Evolutionary conservation across 306 rosid species (phyloP).

Genomic region (Rosa lucieae): DNA sequence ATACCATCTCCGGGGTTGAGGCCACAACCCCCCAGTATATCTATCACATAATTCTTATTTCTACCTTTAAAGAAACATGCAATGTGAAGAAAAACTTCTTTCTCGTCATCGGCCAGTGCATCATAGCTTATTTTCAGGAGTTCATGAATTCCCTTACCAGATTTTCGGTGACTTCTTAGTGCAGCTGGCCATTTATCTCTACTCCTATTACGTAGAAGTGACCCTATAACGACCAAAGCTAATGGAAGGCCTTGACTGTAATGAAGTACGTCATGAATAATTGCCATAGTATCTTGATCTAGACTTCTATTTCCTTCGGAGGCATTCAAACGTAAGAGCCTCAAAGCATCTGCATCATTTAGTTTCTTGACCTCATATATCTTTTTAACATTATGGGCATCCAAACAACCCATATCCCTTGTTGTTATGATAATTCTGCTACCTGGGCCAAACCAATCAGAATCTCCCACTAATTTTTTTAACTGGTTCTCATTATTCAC

Average conservation of each 20-base stretch:
- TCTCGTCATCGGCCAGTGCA: conserved; percentile 8
- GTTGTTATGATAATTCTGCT: conserved; percentile 19
- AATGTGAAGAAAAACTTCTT: conserved; percentile 32
- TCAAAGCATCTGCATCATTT: background rate
- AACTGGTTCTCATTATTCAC: background rate
- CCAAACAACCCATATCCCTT: background rate
- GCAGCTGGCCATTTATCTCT: conserved; percentile 28
- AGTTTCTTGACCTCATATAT: background rate
- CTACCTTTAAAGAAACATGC: conserved; percentile 5
- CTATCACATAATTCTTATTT: conserved; percentile 17
- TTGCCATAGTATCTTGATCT: too few relatives aligned
- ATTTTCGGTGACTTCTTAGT: conserved; percentile 20
- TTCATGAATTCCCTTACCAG: conserved; percentile 34
- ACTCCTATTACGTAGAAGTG: conserved; percentile 20
- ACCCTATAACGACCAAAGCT: conserved; percentile 40
- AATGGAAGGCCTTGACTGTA: conserved; percentile 25
- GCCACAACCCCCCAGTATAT: conserved; percentile 32
- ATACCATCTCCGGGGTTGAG: background rate
- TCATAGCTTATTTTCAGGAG: conserved; percentile 37
- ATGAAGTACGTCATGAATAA: background rate
- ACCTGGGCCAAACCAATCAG: background rate
- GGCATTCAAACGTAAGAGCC: background rate
- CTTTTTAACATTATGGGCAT: background rate
- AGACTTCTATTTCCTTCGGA: background rate
- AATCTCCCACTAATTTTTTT: background rate